Percentiles rank a stretch among this genome's conserved stretches.
These are phyloP conservation scores for Penicillium sp. DNA, from an alignment of 2,329 filamentous ascomycete species.

Conservation along the genomic window DNA sequence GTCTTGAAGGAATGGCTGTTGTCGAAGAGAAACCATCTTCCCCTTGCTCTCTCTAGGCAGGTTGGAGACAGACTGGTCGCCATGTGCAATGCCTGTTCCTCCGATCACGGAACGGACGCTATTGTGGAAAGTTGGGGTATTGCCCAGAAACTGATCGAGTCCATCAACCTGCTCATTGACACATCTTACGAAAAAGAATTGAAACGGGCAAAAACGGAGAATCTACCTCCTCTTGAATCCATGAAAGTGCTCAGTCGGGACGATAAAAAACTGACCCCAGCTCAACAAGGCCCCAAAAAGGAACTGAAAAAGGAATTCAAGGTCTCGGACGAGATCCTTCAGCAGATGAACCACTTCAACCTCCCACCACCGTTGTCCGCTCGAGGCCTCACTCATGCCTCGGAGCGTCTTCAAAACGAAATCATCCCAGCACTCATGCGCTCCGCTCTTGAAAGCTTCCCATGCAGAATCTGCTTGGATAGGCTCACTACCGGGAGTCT, in stretches of 20 bases:
- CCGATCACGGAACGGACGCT: conserved; percentile 3
- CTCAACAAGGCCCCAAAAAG: neutral
- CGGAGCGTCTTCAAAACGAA: conserved; percentile 1
- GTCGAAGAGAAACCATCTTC: conserved; percentile 6
- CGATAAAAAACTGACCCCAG: conserved; percentile 7
- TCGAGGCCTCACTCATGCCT: neutral
- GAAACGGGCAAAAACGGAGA: neutral
- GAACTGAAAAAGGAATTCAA: neutral
- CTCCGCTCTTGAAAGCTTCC: conserved; percentile 12
- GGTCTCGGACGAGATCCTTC: neutral
- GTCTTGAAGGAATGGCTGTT: conserved; percentile 9
- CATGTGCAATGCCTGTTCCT: conserved; percentile 9
- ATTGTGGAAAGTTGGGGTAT: conserved; percentile 1
- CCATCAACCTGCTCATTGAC: neutral
- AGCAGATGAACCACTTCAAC: neutral
- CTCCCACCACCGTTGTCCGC: neutral
- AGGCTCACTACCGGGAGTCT: neutral
- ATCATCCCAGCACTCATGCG: conserved; percentile 8
- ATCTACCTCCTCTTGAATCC: conserved; percentile 1
- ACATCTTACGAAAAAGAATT: neutral
- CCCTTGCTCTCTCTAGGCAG: neutral
- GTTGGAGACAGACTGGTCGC: conserved; percentile 3
- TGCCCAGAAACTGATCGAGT: neutral
- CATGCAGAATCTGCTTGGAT: conserved; percentile 17
- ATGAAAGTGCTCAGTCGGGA: conserved; percentile 6